Base-by-base conservation (phyloP, 495 filamentous ascomycete genomes). In the Neurospora sp. region DNA sequence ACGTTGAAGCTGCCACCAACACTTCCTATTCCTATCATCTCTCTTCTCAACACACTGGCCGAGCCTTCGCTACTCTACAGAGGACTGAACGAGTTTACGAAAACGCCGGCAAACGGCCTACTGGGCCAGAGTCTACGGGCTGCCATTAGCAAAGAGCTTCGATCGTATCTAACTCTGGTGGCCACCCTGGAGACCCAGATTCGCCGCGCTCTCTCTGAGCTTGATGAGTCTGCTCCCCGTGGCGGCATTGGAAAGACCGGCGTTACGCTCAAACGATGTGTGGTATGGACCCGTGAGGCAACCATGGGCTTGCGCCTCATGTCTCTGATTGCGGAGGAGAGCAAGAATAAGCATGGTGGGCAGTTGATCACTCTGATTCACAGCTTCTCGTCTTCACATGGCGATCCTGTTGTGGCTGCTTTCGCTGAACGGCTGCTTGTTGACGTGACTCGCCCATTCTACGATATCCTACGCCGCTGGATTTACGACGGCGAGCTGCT, bases 401-500 rank as follows among this genome's bases (percentile, higher is more conserved):
- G 96, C 12, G 96, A 99, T 74, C 94, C 96, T 4, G 94, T 98
- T 75, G 94, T 99, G 35, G 90, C 92, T 75, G 90, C 91, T 5
- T 98, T 98, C 83, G 96, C 96, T 4, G 96, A 99, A 79, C 92
- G 96, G 31, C 87, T 99, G 69, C 86, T 99, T 18, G 86, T 87
- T n/a, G 92, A 93, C 78, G 89, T 98, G 40, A 99, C 96, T n/a
- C 87, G 92, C 46, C 96, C 96, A 3, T 99, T 98, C 79, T 99
- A 99, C 80, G 92, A 95, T 75, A 98, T 98, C 88, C 87, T 98
- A 72, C 90, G 94, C 70, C 90, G 92, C 74, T 99, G 96, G 96
- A 97, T 98, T 70, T 99, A 98, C 79, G 95, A 98, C 79, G 96
- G 96, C 71, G 96, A 99, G 83, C 88, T 99, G 23, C 94, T 92